Conservation (phyloP, 2,329 filamentous ascomycete genomes). For the Penicillium vulpinum region DNA sequence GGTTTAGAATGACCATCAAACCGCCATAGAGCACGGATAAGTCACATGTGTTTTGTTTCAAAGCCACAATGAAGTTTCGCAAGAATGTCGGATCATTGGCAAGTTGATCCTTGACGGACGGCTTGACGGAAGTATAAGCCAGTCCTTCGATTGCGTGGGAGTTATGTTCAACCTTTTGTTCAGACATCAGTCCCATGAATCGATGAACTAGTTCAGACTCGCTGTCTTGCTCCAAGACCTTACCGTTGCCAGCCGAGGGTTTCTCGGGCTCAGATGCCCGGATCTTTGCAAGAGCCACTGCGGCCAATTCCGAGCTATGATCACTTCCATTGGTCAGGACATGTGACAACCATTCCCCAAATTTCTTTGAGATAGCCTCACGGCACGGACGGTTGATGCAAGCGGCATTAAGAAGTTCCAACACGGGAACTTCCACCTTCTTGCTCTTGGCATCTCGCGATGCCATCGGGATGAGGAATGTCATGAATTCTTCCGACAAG, state of each 20-base stretch:
- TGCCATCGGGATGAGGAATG: conserved; percentile 73
- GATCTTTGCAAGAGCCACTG: conserved; percentile 72
- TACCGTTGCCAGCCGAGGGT: conserved; percentile 33
- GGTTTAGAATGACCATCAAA: conserved; percentile 79
- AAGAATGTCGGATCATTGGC: conserved; percentile 68
- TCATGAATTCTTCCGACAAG: conserved; percentile 82
- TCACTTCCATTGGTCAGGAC: conserved; percentile 72
- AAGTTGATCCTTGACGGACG: conserved; percentile 80
- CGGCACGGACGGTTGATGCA: conserved; percentile 83
- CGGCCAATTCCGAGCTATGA: conserved; percentile 55
- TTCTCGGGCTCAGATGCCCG: conserved; percentile 37
- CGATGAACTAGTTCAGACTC: conserved; percentile 55
- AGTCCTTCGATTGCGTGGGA: conserved; percentile 83
- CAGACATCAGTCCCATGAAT: conserved; percentile 52
- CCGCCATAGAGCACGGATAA: conserved; percentile 79
- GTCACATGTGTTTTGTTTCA: conserved; percentile 55
- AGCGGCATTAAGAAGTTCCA: conserved; percentile 88
- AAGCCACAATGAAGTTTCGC: conserved; percentile 60
- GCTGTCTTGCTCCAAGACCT: conserved; percentile 42
- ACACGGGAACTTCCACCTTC: conserved; percentile 79
- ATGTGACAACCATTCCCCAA: conserved; percentile 81
- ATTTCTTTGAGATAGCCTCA: conserved; percentile 80
- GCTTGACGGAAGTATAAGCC: conserved; percentile 85
- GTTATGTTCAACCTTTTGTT: conserved; percentile 54
- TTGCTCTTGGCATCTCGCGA: conserved; percentile 78